A percentile compares a stretch with the other conserved stretches of the same genome.
These are phyloP conservation scores for Clonostachys rosea DNA, from an alignment of 2,329 filamentous ascomycete species.

Conservation along the genomic window DNA sequence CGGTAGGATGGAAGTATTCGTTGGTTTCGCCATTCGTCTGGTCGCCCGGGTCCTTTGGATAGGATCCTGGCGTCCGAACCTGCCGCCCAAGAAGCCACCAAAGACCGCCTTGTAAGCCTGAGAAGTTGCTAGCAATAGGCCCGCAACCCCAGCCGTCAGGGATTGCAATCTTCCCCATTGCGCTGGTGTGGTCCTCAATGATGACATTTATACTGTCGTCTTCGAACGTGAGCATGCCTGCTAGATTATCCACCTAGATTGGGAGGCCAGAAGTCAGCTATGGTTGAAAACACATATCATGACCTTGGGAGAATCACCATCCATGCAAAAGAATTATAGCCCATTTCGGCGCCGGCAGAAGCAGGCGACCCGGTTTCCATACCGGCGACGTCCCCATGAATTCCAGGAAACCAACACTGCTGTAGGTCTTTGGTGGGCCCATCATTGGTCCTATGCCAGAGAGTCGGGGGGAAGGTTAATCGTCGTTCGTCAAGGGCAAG, in stretches of 20 bases:
- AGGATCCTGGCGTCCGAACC: background rate
- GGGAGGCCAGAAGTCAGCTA: too few species aligned
- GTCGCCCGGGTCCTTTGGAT: background rate
- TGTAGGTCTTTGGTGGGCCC: background rate
- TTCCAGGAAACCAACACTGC: background rate
- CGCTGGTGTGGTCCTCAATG: background rate
- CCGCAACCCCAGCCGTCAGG: background rate
- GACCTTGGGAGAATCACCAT: background rate
- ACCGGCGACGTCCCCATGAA: background rate
- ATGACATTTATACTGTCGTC: background rate
- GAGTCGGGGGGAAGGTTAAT: background rate
- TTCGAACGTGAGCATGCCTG: background rate
- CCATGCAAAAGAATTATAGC: background rate
- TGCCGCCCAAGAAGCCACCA: background rate
- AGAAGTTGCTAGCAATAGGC: background rate
- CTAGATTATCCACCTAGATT: background rate
- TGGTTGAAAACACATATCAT: background rate
- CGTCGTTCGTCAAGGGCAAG: background rate
- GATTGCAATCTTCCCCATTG: background rate
- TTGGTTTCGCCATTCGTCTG: background rate
- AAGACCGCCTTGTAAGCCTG: background rate
- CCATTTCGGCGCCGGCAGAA: background rate
- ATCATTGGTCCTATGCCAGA: background rate
- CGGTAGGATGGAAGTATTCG: background rate
- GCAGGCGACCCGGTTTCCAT: background rate